Conservation (phyloP, 176 grass and related monocot genomes). For the Guadua angustifolia region DNA sequence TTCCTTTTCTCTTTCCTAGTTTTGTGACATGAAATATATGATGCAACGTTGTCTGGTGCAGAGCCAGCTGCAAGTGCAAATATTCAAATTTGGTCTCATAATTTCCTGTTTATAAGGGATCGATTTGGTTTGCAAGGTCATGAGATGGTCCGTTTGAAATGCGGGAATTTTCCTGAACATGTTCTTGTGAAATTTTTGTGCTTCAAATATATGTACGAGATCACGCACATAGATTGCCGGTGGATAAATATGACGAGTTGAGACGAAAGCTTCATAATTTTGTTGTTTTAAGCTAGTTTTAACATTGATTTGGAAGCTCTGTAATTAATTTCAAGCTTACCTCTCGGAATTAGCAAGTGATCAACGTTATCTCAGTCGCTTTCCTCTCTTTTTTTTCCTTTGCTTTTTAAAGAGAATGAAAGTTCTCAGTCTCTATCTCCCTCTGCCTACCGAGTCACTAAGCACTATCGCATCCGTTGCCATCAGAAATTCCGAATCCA, state of each 20-base stretch:
- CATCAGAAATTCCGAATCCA: constrained; percentile 41
- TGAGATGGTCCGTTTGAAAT: background rate
- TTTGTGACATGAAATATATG: background rate
- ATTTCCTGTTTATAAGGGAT: background rate
- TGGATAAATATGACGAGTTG: too few relatives aligned
- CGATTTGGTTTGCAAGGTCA: background rate
- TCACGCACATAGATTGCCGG: background rate
- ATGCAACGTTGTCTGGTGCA: background rate
- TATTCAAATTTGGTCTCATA: constrained; percentile 20
- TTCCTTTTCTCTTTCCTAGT: background rate
- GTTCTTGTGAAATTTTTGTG: background rate
- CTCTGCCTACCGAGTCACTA: constrained; percentile 19
- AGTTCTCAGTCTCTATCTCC: background rate
- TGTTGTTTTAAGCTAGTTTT: background rate
- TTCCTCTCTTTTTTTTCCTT: background rate
- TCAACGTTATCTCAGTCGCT: background rate
- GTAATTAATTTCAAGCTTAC: background rate
- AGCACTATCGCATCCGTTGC: constrained; percentile 49
- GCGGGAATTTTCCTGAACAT: background rate
- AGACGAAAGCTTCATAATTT: background rate
- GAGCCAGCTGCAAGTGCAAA: constrained; percentile 9
- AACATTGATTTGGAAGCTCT: background rate
- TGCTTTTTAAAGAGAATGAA: background rate
- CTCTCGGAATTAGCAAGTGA: background rate
- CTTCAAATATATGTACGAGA: background rate